Percentiles rank a stretch among this genome's conserved stretches.
Evolutionary conservation across 768 basidiomycete genomes (phyloP).

Genomic region (Tulasnella calospora): DNA sequence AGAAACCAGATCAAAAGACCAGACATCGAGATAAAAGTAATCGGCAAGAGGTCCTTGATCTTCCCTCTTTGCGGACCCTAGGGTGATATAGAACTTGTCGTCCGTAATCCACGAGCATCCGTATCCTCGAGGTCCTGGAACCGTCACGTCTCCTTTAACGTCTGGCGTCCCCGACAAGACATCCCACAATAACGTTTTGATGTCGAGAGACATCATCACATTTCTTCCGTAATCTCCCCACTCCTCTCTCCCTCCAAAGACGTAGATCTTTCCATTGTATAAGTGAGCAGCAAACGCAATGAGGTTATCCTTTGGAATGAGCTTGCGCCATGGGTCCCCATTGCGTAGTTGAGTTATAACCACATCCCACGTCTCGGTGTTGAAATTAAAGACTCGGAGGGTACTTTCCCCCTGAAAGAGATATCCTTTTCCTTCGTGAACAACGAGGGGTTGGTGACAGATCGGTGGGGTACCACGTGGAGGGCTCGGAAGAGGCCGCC

Average conservation of each 20-base stretch:
- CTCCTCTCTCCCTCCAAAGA: conserved; percentile 40
- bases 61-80: conserved; percentile 30
- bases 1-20: conserved; percentile 38
- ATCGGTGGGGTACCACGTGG: neutral
- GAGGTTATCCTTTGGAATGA: conserved; percentile 22
- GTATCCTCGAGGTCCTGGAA: conserved; percentile 39
- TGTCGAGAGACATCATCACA: conserved; percentile 40
- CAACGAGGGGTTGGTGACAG: conserved; percentile 26
- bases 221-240: conserved; percentile 38
- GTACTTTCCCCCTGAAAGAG: conserved; percentile 37
- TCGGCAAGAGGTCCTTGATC: conserved; percentile 32
- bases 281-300: conserved; percentile 29
- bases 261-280: conserved; percentile 38
- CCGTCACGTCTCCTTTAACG: conserved; percentile 30
- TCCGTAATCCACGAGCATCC: conserved; percentile 39
- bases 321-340: conserved; percentile 28
- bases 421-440: conserved; percentile 38
- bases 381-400: conserved; percentile 41
- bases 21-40: conserved; percentile 38
- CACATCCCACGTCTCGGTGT: conserved; percentile 37
- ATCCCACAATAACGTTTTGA: conserved; percentile 38
- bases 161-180: conserved; percentile 31
- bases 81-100: conserved; percentile 38
- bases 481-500: conserved; percentile 15
- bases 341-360: conserved; percentile 34